Base-by-base conservation (phyloP, 768 basidiomycete species). In the Rubroboletus satanas region DNA sequence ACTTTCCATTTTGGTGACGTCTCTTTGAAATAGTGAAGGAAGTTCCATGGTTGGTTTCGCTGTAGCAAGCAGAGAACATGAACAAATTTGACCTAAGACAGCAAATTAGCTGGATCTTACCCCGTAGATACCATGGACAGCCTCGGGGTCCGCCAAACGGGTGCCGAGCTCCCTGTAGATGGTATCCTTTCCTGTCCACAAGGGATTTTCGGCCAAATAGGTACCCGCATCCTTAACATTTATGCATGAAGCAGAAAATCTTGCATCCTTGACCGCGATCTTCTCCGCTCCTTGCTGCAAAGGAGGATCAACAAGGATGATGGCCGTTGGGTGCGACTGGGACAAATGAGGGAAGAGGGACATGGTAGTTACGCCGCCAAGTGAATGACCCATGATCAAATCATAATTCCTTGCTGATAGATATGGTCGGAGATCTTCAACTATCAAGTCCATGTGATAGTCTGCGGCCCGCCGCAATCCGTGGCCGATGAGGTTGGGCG, bases 301-400 rank as follows among this genome's bases (percentile, higher is more conserved):
- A 47, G 32, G 46, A 26, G 33, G 33, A 26, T 47, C 46, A 7
- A 47, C 21, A 23, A 47, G 46, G 15, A 35, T 17, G 4, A 47
- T 36, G 23, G 46, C 46, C 7, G 46, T 47, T 17, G 33, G 46
- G 21, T 47, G 33, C 15, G 33, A 23, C 46, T 23, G 32, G 21
- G 46, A 35, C 14, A 47, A 7, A 17, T 23, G 32, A 32, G 45
- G 49, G 48, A 64, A 51, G 53, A 65, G 59, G 31, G 56, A 55
- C 49, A 56, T 36, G n/a, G 28, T 11, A 3, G 61, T 51, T n/a
- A 56, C 21, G 33, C 46, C 54, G 32, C 64, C 63, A 11, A 64
- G 51, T 8, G 57, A 65, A 39, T 57, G 64, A 31, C 56, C 63
- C 2, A 64, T 50, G 54, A 62, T 52, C 51, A 65, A 28, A 26